phyloP scores from a whole-genome alignment of 2,329 filamentous ascomycete species.

The Stemphylium beticola region DNA sequence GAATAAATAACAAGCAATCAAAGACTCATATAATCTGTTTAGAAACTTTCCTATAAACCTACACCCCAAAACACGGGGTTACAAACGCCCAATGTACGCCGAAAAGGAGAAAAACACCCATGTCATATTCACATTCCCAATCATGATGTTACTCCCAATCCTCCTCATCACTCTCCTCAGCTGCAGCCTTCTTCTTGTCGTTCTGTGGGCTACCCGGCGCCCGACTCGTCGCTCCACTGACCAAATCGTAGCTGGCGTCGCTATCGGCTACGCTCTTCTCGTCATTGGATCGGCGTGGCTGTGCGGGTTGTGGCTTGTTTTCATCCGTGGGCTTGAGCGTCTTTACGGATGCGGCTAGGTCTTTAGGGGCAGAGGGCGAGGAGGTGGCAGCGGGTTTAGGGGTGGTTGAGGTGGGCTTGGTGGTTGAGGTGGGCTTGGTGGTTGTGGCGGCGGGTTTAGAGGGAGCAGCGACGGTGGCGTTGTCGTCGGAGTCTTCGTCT shows the following conservation, averaged over 20 bases:
- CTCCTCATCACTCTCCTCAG: conserved; percentile 70
- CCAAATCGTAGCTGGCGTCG: conserved; percentile 94
- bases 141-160: conserved; percentile 70
- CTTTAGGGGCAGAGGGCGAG: conserved; percentile 60
- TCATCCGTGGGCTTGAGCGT: conserved; percentile 46
- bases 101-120: neutral
- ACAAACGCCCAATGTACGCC: neutral
- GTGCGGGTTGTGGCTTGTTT: conserved; percentile 61
- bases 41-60: no score
- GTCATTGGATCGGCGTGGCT: conserved; percentile 70
- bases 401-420: no score
- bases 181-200: conserved; percentile 52
- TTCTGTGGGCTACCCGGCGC: conserved; percentile 71
- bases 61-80: no score
- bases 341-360: conserved; percentile 43
- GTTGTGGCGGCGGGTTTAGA: conserved; percentile 10
- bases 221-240: conserved; percentile 76
- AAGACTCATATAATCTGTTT: no score
- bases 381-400: neutral
- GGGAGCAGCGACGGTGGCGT: conserved; percentile 8
- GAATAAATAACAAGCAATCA: no score
- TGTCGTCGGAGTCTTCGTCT: conserved; percentile 16
- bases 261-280: conserved; percentile 86
- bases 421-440: neutral
- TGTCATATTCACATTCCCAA: neutral